Evolutionary conservation across 2,329 filamentous ascomycete species (phyloP), one percentile per base, ranked within the genome.

Genomic region (Phialocephala sp.): DNA sequence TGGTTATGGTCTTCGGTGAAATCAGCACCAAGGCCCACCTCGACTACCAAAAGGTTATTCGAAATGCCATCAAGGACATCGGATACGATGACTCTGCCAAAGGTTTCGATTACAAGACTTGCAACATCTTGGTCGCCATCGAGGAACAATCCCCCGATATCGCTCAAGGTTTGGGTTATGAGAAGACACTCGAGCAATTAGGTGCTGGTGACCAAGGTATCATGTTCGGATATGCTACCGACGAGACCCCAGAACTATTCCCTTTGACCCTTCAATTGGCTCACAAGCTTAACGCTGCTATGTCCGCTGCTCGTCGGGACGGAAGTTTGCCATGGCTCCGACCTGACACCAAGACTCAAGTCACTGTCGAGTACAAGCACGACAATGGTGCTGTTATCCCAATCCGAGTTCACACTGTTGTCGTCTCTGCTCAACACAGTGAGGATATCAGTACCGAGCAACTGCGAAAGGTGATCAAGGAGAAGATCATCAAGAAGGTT

Each of bases 71-170:
- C 88, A 94, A 97, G 89, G 94, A 97, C 79, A 99, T 99, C 79
- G 95, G 95, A 77, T 99, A 98, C 84, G 95, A 99, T 84, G 88
- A 91, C 82, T 98, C 95, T 64, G 86, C 87, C 77, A 99, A 99
- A 90, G 95, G 95, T 71, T 99, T 99, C 83, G 95, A 99, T 86
- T 97, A 97, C 93, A 98, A 98, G 91, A 99, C 95, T 75, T 94
- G 91, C 86, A 98, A 97, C 86, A 88, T 99, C 78, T 89, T 98
- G 75, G 94, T 98, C 76, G 95, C 94, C 83, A 97, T 99, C 81
- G 95, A 99, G 90, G 89, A 99, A 85, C 95, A 99, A 85, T 98
- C 94, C 68, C 92, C 94, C 77, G 95, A 99, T 82, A 99, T 99
- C 78, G 95, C 95, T 75, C 95, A 98, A 85, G 95, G 95, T 87